Base-by-base conservation (phyloP, 2,329 filamentous ascomycete genomes). In the Penicillium griseofulvum region DNA sequence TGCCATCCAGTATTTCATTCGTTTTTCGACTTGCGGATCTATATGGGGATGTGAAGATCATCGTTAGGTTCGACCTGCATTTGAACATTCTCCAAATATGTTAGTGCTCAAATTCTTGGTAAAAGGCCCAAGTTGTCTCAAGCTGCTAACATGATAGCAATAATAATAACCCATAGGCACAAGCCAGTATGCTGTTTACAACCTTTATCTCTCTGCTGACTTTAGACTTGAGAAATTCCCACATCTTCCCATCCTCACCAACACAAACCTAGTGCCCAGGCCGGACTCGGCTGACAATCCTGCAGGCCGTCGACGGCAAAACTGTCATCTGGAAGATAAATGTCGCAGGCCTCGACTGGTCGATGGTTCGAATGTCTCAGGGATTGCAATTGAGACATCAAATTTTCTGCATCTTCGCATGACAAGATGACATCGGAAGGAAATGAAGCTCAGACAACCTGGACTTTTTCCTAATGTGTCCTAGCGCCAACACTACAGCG, bases 361-460 rank as follows among this genome's bases (percentile, higher is more conserved):
- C 39, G 19, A 44, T 45, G 16, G 4, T n/a, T 28, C 12, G 6
- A 33, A 33, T n/a, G 16, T 28, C 39, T n/a, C 47, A 45, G 33
- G 41, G 47, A 51, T 33, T 36, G 11, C 47, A 41, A 41, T 37
- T 45, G 46, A 39, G 38, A 44, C 16, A 31, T 43, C 38, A 28
- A 19, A 36, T 38, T 51, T 34, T 39, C 52, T 55, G 47, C 39
- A 26, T 22, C 34, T 45, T 45, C 52, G 47, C 46, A 49, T 55
- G 52, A 51, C 47, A 39, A 55, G 19, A 55, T 55, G 52, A 34
- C 39, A 39, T 39, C 47, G 46, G 52, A 45, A 55, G 24, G 47
- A 51, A 55, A 39, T 43, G 14, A n/a, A 51, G 19, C 26, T 44
- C 28, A 22, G 5, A 14, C 22, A 44, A 51, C 43, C 28, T 51